Base-by-base conservation (phyloP, 2,329 filamentous ascomycete genomes). In the Colletotrichum tropicicola region DNA sequence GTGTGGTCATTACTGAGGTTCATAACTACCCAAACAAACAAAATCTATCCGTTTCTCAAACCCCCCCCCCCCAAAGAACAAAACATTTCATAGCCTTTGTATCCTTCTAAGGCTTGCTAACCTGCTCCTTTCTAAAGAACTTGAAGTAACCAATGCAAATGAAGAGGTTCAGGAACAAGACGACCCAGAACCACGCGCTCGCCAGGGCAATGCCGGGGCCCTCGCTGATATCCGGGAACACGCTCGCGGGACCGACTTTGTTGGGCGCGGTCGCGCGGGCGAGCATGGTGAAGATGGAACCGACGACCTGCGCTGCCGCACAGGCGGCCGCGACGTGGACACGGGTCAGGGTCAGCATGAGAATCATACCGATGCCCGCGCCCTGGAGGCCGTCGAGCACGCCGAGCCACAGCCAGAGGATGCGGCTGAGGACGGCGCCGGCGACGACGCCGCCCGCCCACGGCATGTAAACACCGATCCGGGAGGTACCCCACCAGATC, bases 291-390 rank as follows among this genome's bases (percentile, higher is more conserved):
- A 85, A 87, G 4, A 87, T 73, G 4, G 85, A 86, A 8, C 89
- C 89, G 23, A 91, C 72, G 9, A 90, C 82, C 75, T 91, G 89
- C 3, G 88, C 87, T 1, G 78, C 82, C 45, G 89, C 81, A 19
- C 91, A 77, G 1, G 88, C 86, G 68, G 88, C 89, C 54, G 85
- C 83, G 60, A 91, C 88, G 70, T 91, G 89, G 73, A 89, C 83
- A 17, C 89, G 79, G 2, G 89, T 91, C 67, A 90, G 75, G 0
- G 88, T 91, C 72, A 90, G 87, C 45, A 91, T 76, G 5, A 91
- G 79, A 48, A 91, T 87, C 88, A 91, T 91, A 57, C 89, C 89
- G 59, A 91, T 86, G 2, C 89, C 89, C 2, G 91, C 84, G 30
- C 88, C 88, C 73, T 91, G 89, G 5, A 91, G 76, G 6, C 86